phyloP scores from a whole-genome alignment of 352 stramenopile species.

The Globisporangium canariense region DNA sequence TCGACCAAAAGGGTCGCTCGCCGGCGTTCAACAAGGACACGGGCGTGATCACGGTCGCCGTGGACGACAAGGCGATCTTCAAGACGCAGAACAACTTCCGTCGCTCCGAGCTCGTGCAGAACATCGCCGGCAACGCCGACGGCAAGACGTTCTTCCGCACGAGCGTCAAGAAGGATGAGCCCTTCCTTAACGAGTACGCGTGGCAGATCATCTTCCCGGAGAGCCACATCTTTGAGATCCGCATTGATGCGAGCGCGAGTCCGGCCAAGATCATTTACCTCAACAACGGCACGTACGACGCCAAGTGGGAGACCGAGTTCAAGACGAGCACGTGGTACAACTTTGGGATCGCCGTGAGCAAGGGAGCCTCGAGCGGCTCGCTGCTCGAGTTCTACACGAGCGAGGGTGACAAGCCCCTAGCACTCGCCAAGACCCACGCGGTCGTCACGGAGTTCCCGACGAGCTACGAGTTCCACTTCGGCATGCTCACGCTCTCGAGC shows the following conservation, averaged over 20 bases:
- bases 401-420: slow-evolving; percentile 31
- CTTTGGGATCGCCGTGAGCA: slow-evolving; percentile 46
- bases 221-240: slow-evolving; percentile 53
- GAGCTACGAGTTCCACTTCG: slow-evolving; percentile 49
- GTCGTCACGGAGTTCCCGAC: slow-evolving; percentile 22
- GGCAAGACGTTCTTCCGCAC: slow-evolving; percentile 61
- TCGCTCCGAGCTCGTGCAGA: slow-evolving; percentile 65
- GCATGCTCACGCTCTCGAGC: slow-evolving; percentile 42
- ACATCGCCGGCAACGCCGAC: slow-evolving; percentile 31
- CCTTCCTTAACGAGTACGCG: slow-evolving; percentile 45
- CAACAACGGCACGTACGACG: slow-evolving; percentile 37
- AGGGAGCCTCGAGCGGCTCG: slow-evolving; percentile 19
- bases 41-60: slow-evolving; percentile 48
- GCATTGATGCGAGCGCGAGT: slow-evolving; percentile 37
- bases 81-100: slow-evolving; percentile 57
- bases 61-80: slow-evolving; percentile 50
- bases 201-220: slow-evolving; percentile 66
- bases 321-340: slow-evolving; percentile 58
- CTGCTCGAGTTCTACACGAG: slow-evolving; percentile 52
- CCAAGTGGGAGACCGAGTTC: slow-evolving; percentile 50
- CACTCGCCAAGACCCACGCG: slow-evolving; percentile 31
- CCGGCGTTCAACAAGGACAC: slow-evolving; percentile 59
- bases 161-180: slow-evolving; percentile 45
- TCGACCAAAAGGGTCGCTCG: slow-evolving; percentile 39
- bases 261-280: slow-evolving; percentile 51